Base-by-base conservation (phyloP, 495 filamentous ascomycete species). In the Polyplosphaeria fusca region DNA sequence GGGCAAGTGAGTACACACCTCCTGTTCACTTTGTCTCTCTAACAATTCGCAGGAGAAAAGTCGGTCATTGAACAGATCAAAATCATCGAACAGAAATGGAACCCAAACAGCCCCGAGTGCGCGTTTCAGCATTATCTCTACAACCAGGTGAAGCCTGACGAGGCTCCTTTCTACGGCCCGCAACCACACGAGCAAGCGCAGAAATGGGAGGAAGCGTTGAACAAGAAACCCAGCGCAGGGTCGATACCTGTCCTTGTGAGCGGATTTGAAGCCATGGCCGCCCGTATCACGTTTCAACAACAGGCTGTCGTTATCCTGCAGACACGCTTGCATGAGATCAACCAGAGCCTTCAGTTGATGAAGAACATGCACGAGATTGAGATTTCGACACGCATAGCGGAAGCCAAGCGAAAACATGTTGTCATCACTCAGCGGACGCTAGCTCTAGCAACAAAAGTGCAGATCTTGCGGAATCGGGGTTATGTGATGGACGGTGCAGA, bases 161-260 rank as follows among this genome's bases (percentile, higher is more conserved):
- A 81, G 47, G 86, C 87, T 5, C 88, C 89, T 2, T 92, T 88
- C 72, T 96, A 87, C 71, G 81, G 84, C 57, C 91, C 91, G 4
- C 77, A 79, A 1, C 75, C 85, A 14, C 75, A 81, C 53, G 93
- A 97, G 61, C 85, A 95, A 70, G 81, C 85, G 22, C 78, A 80
- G 28, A 91, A 87, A 68, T 99, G 91, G 91, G 93, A 99, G 61
- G 90, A 95, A 64, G 93, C 93, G 9, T 78, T 96, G 49, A 79
- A 84, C 56, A 83, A 89, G 58, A 88, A 92, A 66, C 92, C 93
- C 5, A 84, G 76, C 40, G 76, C 86, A 2, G 87, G 85, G 58
- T 87, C 81, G 63, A 84, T 94, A 30, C 89, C 88, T 11, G 86
- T 90, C 2, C 71, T 85, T 4, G 81, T 80, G n/a, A 77, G 76